A percentile compares a stretch with the other conserved stretches of the same genome.
These are phyloP conservation scores for Rhizophagus prolifer DNA, from an alignment of 192 early-diverging fungal genomes.

Conservation along the genomic window DNA sequence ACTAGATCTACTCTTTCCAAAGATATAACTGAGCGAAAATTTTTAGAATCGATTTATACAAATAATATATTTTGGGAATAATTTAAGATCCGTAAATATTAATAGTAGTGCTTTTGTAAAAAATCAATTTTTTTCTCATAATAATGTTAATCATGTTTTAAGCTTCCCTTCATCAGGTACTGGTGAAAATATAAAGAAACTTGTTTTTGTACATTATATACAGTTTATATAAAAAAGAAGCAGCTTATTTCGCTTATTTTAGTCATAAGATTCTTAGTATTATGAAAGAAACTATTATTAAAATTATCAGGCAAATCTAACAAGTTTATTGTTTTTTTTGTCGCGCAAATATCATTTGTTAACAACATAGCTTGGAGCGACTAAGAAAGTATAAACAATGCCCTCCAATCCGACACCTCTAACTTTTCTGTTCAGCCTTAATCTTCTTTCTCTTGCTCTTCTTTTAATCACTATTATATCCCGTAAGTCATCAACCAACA, in stretches of 20 bases:
- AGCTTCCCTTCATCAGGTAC: too few species aligned
- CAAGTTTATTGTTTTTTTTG: not conserved
- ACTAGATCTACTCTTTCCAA: not conserved
- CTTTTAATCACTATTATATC: slow-evolving; percentile 40
- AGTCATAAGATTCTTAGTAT: too few species aligned
- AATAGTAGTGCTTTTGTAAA: too few species aligned
- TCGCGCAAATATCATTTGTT: slow-evolving; percentile 33
- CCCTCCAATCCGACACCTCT: slow-evolving; percentile 33
- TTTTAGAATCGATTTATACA: not conserved
- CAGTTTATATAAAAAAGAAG: too few species aligned
- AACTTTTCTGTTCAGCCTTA: slow-evolving; percentile 32
- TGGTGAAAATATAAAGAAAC: too few species aligned
- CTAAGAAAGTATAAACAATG: slow-evolving; percentile 42
- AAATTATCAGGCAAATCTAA: too few species aligned
- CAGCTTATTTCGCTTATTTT: too few species aligned
- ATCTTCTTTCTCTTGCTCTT: slow-evolving; percentile 37
- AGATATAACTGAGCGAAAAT: not conserved
- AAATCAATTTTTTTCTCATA: too few species aligned
- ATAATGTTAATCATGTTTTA: too few species aligned
- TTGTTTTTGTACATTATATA: too few species aligned
- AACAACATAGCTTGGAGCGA: slow-evolving; percentile 45
- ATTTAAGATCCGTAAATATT: not conserved
- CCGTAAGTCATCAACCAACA: slow-evolving; percentile 43
- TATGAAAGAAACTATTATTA: too few species aligned
- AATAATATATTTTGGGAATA: not conserved